Base-by-base conservation (phyloP, 2,329 filamentous ascomycete species). In the Nemania serpens region DNA sequence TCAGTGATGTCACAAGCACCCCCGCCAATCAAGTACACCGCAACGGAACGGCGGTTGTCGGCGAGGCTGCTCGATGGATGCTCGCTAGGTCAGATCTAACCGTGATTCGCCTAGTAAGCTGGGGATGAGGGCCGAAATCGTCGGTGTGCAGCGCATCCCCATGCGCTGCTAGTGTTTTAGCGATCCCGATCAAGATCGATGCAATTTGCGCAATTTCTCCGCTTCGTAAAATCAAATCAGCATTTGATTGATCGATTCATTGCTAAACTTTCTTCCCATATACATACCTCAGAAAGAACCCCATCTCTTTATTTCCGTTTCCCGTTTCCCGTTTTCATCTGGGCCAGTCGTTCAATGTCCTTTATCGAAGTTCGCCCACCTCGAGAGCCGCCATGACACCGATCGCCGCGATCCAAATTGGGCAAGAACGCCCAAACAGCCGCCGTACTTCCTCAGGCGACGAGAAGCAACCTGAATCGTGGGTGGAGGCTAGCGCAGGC, bases 1-100 rank as follows among this genome's bases (percentile, higher is more conserved):
- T 20, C 33, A 41, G 43, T 61, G 58, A 64, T 64, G 61, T 66
- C 58, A 65, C 43, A 12, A 7, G 9, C n/a, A 62, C 34, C 39
- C 48, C 51, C 55, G 20, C 62, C 59, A 59, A 59, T 62, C 52
- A 59, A 3, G 25, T 37, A 18, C 45, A 48, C 46, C 42, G 56
- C 20, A 37, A 33, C 20, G 37, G 37, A 37, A 33, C 20, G 37
- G 37, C 50, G 13, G 33, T 52, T 41, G 41, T 51, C 39, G 47
- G 57, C 48, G 42, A 62, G 56, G 62, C 56, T 64, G 62, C 11
- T 39, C 25, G 4, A 51, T 57, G 52, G 37, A 52, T 17, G 45
- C 42, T 57, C 18, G 20, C 42, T 41, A 17, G 54, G 49, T 29
- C 49, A 22, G 18, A 5, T 20, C 43, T 54, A 54, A 43, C 50